Conservation (phyloP, 1,284 basidiomycete species). For the Macrocystidia cucumis region DNA sequence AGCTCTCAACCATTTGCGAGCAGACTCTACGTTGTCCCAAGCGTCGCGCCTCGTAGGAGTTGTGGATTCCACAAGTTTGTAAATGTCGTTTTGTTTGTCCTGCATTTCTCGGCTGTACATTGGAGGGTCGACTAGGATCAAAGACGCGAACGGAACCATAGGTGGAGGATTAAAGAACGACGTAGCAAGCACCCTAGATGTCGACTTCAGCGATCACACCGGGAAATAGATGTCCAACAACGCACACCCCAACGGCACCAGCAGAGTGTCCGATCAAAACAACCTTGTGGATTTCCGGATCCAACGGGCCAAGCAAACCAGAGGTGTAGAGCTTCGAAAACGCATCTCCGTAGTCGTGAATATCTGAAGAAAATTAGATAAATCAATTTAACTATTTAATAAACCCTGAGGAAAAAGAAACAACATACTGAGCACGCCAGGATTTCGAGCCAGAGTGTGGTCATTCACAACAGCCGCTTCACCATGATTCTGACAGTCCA, state of each 20-base stretch:
- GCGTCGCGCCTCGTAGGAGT: constrained; percentile 17
- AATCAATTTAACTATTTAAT: background rate
- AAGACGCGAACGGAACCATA: constrained; percentile 15
- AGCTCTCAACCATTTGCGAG: constrained; percentile 16
- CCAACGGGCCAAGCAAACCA: constrained; percentile 14
- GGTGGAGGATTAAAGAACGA: constrained; percentile 20
- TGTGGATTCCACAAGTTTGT: constrained; percentile 15
- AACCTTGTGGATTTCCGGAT: constrained; percentile 16
- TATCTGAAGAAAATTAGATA: constrained; percentile 7
- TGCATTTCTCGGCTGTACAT: constrained; percentile 14
- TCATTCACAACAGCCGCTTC: constrained; percentile 26
- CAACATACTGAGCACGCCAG: constrained; percentile 8
- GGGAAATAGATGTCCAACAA: background rate
- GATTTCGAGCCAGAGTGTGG: constrained; percentile 11
- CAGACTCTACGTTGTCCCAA: constrained; percentile 18
- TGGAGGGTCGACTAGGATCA: constrained; percentile 20
- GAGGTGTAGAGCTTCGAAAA: constrained; percentile 19
- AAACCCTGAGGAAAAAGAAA: background rate
- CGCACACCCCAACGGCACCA: constrained; percentile 21
- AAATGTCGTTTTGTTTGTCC: constrained; percentile 17
- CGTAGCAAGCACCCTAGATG: constrained; percentile 18
- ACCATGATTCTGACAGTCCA: constrained; percentile 35
- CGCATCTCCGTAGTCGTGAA: constrained; percentile 20
- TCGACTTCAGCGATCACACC: background rate
- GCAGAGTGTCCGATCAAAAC: constrained; percentile 23